Evolutionary conservation across 169 alveolate species (phyloP), one percentile per base, ranked within the genome.

Genomic region (Plasmodium fragile): DNA sequence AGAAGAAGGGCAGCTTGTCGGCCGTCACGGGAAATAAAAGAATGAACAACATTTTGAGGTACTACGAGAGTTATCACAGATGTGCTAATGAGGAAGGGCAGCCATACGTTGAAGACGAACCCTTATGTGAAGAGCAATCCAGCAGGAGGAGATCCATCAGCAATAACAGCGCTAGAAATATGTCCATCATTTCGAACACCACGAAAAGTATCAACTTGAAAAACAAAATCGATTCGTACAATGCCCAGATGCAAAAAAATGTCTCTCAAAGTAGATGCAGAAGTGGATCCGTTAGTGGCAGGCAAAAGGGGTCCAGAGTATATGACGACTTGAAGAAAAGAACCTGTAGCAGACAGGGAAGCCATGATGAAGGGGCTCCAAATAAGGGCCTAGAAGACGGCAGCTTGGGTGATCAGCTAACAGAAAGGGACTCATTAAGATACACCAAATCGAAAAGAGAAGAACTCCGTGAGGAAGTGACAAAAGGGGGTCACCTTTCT

Each of bases 141-240:
- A 16, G 59, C 16, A 83, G 71, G 6, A 83, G 77, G 77, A 83
- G 82, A 43, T 41, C 52, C 36, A 73, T 43, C 13, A 45, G 82
- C 71, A 83, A 52, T 32, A 49, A 70, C 53, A 41, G 13, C 16
- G 49, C 16, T 18, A 83, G 92, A 45, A 83, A 72, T 70, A 49
- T 18, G 34, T 83, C 92, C 36, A 41, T 72, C n/a, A 25, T 83
- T 28, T 83, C 92, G 25, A n/a, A n/a, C 4, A 71, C 49, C 28
- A 41, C 34, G 34, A 83, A 83, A 45, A 70, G 53, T 53, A 83
- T 71, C 16, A 81, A 83, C 18, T 11, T 83, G 52, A 83, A 73
- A 22, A 83, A 34, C 53, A 83, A 83, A 83, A 70, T 83, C 3
- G 92, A 83, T 41, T 41, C 43, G 25, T 70, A 71, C 55, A 71